These are phyloP conservation scores for Scopulariopsis brevicaulis DNA, from an alignment of 2,329 filamentous ascomycete genomes.

Conservation along the genomic window DNA sequence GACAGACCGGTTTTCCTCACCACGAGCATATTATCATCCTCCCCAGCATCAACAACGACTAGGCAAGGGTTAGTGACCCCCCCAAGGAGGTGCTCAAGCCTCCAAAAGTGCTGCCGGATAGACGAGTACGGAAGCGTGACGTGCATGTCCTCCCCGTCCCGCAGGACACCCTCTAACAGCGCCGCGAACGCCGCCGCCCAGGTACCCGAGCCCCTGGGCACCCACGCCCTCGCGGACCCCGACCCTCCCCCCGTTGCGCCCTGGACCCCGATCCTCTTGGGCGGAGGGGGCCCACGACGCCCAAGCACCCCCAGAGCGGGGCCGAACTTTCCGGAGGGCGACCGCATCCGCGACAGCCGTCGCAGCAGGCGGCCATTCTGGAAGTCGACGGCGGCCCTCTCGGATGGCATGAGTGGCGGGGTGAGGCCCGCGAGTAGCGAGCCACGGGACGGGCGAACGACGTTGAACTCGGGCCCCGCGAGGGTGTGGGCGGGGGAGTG, in stretches of 20 bases:
- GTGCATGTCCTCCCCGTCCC: conserved; percentile 49
- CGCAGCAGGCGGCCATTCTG: conserved; percentile 35
- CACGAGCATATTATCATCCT: conserved; percentile 38
- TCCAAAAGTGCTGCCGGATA: conserved; percentile 39
- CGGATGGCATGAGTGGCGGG: conserved; percentile 17
- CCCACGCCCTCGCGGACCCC: neutral
- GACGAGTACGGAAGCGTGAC: conserved; percentile 45
- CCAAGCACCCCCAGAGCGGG: conserved; percentile 23
- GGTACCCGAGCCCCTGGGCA: conserved; percentile 11
- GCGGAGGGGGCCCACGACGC: neutral
- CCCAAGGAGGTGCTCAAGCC: conserved; percentile 37
- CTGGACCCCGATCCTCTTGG: neutral
- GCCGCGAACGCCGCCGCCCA: conserved; percentile 48
- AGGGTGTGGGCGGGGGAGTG: conserved; percentile 19
- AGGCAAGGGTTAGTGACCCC: conserved; percentile 38
- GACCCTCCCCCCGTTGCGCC: neutral
- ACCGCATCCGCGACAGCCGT: conserved; percentile 27
- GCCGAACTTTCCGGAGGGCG: conserved; percentile 37
- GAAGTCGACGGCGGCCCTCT: conserved; percentile 27
- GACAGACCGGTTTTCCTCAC: neutral
- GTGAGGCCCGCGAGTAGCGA: conserved; percentile 23
- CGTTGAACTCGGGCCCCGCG: conserved; percentile 26
- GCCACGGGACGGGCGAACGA: conserved; percentile 26
- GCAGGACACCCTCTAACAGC: conserved; percentile 41
- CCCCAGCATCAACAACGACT: conserved; percentile 40